Conservation (phyloP, 306 rosid genomes). For the Medicago truncatula region DNA sequence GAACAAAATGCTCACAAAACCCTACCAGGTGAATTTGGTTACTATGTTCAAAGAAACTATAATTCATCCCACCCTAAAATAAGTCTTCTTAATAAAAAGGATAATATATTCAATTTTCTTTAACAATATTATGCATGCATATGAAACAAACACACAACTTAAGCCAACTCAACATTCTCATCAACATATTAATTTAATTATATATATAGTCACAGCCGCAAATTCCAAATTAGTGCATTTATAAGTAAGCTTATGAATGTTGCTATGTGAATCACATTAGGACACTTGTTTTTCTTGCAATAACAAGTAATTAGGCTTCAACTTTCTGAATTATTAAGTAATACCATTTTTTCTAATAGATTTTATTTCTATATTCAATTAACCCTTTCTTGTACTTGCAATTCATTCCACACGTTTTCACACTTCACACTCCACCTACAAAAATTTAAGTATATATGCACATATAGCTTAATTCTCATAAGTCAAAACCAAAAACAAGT, state of each 20-base stretch:
- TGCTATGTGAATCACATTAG: not conserved
- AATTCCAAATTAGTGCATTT: not conserved
- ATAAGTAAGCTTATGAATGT: slow-evolving; percentile 13
- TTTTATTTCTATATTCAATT: slow-evolving; percentile 17
- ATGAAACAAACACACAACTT: slow-evolving; percentile 43
- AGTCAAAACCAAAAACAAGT: slow-evolving; percentile 9
- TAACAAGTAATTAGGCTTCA: not conserved
- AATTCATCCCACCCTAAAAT: slow-evolving; percentile 37
- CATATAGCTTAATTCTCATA: slow-evolving; percentile 9
- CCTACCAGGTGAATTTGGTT: slow-evolving; percentile 36
- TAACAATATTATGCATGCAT: slow-evolving; percentile 41
- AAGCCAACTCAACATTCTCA: slow-evolving; percentile 39
- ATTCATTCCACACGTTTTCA: slow-evolving; percentile 40
- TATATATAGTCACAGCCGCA: slow-evolving; percentile 34
- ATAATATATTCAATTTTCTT: slow-evolving; percentile 32
- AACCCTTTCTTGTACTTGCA: slow-evolving; percentile 44
- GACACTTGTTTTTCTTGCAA: slow-evolving; percentile 35
- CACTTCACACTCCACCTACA: slow-evolving; percentile 39
- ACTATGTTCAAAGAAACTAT: slow-evolving; percentile 49
- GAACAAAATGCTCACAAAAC: slow-evolving; percentile 41
- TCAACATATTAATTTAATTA: slow-evolving; percentile 9
- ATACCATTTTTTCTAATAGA: not conserved
- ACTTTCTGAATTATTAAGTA: not conserved
- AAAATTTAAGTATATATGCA: slow-evolving; percentile 19
- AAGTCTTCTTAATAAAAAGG: too few species aligned